Evolutionary conservation across 1,284 basidiomycete species (phyloP), one percentile per base, ranked within the genome.

Genomic region (Ganoderma meredithae): DNA sequence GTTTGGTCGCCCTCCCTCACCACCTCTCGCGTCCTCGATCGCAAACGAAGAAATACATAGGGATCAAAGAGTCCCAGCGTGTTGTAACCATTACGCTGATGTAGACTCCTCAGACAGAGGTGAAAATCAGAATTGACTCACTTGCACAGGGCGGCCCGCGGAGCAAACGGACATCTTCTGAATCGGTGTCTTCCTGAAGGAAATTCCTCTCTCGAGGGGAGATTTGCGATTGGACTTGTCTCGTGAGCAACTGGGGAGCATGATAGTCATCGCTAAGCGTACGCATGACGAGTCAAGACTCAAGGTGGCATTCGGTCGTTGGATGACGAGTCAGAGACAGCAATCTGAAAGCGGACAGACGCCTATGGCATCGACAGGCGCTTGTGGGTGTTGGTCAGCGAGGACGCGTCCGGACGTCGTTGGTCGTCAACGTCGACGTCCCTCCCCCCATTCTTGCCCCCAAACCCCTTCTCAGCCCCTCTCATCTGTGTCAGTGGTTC

Each of bases 361-460:
- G 70, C 63, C 44, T 69, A 64, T 13, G 10, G 36, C 12, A 13
- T 17, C 13, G 7, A 40, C 22, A 4, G 36, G 66, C 66, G 67
- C 63, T 39, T 62, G 39, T 17, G 1, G 12, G 19, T 15, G 49
- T 72, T 72, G 66, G 71, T 72, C 68, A 72, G 71, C 71, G 69
- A 53, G 60, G 67, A 67, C 64, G 68, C 67, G 64, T 68, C 55
- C 43, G 64, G 55, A 41, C 66, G 62, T 63, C 61, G 31, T 59
- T 62, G 65, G 60, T 64, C 61, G 62, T 64, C 68, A 55, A 60
- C 66, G 33, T 62, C 66, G 66, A 69, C 68, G 49, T 67, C 66
- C 60, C 59, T 44, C 49, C 61, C 47, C 33, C 12, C 55, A 12
- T 17, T n/a, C 22, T 65, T 13, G 52, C 55, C 44, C 2, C n/a